Percentiles rank a stretch among this genome's conserved stretches.
These are phyloP conservation scores for Blakeslea trispora DNA, from an alignment of 371 early-diverging fungal species.

Conservation along the genomic window DNA sequence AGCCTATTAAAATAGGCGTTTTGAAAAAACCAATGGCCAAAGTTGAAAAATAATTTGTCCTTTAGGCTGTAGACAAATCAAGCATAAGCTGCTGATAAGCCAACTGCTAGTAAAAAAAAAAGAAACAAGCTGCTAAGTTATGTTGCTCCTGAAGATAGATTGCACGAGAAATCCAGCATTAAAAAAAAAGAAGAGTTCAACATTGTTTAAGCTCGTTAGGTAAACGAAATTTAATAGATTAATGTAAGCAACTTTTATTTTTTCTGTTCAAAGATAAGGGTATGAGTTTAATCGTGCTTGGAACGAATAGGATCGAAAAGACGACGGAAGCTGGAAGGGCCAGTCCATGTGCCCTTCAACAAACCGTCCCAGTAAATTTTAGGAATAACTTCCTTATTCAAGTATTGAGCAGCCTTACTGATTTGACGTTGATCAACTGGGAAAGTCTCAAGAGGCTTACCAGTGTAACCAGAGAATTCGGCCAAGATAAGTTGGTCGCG, in stretches of 20 bases:
- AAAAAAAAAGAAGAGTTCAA: too few species aligned
- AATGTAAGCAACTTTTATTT: conserved; percentile 4
- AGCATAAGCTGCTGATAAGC: too few species aligned
- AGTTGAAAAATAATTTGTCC: too few species aligned
- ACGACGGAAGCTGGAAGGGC: conserved; percentile 68
- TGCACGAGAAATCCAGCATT: too few species aligned
- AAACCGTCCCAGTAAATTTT: conserved; percentile 80
- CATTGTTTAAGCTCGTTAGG: too few species aligned
- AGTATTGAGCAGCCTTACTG: conserved; percentile 61
- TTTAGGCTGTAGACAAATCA: too few species aligned
- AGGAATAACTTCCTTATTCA: conserved; percentile 78
- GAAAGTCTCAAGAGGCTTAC: conserved; percentile 82
- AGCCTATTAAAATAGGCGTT: too few species aligned
- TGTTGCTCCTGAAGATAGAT: too few species aligned
- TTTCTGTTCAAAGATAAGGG: neutral
- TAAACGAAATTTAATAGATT: neutral
- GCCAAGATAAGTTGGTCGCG: conserved; percentile 82
- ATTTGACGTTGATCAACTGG: conserved; percentile 80
- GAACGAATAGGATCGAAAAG: conserved; percentile 47
- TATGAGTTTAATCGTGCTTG: conserved; percentile 22
- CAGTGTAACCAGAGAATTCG: conserved; percentile 86
- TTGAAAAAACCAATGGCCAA: too few species aligned
- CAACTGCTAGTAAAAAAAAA: too few species aligned
- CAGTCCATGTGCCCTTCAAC: conserved; percentile 77
- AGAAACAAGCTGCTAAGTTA: too few species aligned